Percentiles rank a stretch among this genome's conserved stretches.
Conservation (phyloP, 129 eudicot genomes). For the Tagetes erecta region DNA sequence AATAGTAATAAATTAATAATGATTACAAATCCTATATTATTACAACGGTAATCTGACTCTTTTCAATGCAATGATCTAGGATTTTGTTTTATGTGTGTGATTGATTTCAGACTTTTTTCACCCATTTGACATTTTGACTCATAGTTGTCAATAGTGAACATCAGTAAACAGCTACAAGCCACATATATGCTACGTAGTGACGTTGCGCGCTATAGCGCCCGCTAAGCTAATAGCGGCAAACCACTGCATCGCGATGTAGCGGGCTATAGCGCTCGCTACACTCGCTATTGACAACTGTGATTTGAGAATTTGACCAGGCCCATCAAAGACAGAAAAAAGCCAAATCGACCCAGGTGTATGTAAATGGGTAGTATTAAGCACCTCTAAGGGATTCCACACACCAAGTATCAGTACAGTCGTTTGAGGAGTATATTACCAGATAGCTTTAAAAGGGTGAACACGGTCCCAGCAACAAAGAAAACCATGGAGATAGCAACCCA, state of each 20-base stretch:
- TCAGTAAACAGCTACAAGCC: no score
- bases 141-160: neutral
- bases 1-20: neutral
- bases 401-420: neutral
- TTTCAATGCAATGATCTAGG: neutral
- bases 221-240: no score
- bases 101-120: neutral
- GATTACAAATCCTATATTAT: neutral
- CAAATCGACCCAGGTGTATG: neutral
- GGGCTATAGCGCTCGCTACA: no score
- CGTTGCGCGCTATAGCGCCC: no score
- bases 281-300: neutral
- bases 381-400: neutral
- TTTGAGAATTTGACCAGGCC: neutral
- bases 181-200: no score
- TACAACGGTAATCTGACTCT: neutral
- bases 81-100: neutral
- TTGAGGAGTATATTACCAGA: slow-evolving; percentile 48
- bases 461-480: slow-evolving; percentile 76
- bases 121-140: neutral
- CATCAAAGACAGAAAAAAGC: neutral
- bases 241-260: no score
- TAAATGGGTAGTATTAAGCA: neutral
- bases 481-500: slow-evolving; percentile 95
- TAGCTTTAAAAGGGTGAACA: slow-evolving; percentile 73